These are phyloP conservation scores for Botryotinia globosa DNA, from an alignment of 2,329 filamentous ascomycete genomes.

Conservation along the genomic window DNA sequence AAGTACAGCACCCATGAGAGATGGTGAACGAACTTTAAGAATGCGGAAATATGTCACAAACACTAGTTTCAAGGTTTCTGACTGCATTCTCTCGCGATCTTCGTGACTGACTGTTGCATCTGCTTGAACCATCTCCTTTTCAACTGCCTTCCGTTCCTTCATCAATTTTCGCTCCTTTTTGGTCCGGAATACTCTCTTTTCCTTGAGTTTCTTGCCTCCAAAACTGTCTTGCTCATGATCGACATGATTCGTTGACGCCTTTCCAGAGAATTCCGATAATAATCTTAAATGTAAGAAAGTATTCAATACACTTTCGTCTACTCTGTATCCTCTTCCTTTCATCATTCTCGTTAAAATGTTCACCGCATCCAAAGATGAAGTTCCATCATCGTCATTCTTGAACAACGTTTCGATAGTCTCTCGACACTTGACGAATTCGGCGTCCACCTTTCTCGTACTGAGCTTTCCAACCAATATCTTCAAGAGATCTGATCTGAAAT, in stretches of 20 bases:
- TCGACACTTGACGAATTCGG: conserved; percentile 73
- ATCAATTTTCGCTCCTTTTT: conserved; percentile 81
- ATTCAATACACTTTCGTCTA: conserved; percentile 84
- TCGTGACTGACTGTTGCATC: conserved; percentile 90
- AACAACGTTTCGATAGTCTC: conserved; percentile 80
- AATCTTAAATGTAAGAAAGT: conserved; percentile 87
- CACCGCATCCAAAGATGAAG: conserved; percentile 82
- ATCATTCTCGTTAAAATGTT: conserved; percentile 85
- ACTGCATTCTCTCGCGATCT: conserved; percentile 89
- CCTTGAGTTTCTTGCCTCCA: conserved; percentile 59
- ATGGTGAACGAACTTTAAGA: conserved; percentile 74
- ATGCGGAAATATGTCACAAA: conserved; percentile 96
- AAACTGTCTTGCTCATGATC: conserved; percentile 52
- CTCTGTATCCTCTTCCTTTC: conserved; percentile 76
- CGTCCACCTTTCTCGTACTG: conserved; percentile 67
- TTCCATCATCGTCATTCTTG: conserved; percentile 82
- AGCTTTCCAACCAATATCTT: conserved; percentile 85
- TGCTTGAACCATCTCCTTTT: conserved; percentile 90
- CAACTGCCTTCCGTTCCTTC: conserved; percentile 81
- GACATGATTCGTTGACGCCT: conserved; percentile 74
- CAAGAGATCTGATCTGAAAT: conserved; percentile 84
- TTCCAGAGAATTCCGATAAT: conserved; percentile 81
- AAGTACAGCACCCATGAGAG: conserved; percentile 93
- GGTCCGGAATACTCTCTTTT: conserved; percentile 81
- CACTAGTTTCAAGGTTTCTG: conserved; percentile 92